Evolutionary conservation across 331 rosid genomes (phyloP).

Genomic region (Quercus tomentella): DNA sequence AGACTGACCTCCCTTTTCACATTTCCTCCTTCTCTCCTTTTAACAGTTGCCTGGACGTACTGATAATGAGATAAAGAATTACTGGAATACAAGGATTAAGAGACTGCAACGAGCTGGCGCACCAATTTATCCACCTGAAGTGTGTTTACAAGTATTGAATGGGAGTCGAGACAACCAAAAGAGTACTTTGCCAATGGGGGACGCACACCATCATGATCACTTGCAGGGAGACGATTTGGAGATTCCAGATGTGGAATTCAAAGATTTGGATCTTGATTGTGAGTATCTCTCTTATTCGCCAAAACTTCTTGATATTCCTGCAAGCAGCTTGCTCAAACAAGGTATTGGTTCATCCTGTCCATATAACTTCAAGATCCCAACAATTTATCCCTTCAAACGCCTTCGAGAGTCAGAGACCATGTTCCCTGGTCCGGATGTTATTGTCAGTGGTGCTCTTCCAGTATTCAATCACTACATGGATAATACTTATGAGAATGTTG

Average conservation of each 20-base stretch:
- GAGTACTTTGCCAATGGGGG: conserved; percentile 11
- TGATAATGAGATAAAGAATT: conserved; percentile 77
- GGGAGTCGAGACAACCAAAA: conserved; percentile 34
- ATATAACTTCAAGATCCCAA: conserved; percentile 25
- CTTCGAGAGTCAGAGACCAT: conserved; percentile 36
- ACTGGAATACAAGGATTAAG: conserved; percentile 70
- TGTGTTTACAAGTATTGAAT: conserved; percentile 26
- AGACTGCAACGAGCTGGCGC: conserved; percentile 49
- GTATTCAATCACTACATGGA: conserved; percentile 17
- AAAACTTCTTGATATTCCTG: conserved; percentile 25
- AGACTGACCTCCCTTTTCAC: neutral
- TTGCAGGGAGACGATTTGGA: conserved; percentile 28
- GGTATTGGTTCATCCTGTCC: conserved; percentile 33
- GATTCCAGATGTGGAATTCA: conserved; percentile 47
- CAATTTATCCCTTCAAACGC: conserved; percentile 44
- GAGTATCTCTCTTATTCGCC: conserved; percentile 25
- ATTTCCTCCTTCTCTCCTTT: neutral
- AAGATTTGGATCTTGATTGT: conserved; percentile 15
- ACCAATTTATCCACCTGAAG: conserved; percentile 57
- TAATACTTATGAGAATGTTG: conserved; percentile 21
- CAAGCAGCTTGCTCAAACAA: conserved; percentile 33
- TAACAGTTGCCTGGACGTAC: conserved; percentile 78
- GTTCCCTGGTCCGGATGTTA: conserved; percentile 27
- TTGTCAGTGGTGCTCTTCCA: conserved; percentile 28
- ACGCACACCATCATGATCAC: conserved; percentile 30